Conservation (phyloP, 108 stramenopile genomes). For the Fragilaria crotonensis region DNA sequence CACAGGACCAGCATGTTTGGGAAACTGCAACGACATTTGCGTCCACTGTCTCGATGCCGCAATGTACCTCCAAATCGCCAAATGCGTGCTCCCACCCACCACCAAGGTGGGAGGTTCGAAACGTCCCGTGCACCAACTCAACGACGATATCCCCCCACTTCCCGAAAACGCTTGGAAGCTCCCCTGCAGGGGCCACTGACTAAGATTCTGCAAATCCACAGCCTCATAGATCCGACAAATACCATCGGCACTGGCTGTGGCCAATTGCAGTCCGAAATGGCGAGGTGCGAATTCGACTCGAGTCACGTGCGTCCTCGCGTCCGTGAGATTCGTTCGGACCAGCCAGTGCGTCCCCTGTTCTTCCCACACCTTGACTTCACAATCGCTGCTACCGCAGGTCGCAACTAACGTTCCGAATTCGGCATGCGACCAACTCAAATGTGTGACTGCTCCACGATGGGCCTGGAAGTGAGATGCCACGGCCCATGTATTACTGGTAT, state of each 20-base stretch:
- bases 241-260: conserved; percentile 86
- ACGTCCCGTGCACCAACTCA: conserved; percentile 85
- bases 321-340: conserved; percentile 64
- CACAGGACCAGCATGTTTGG: conserved; percentile 20
- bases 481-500: conserved; percentile 21
- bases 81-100: conserved; percentile 51
- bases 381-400: conserved; percentile 77
- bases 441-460: conserved; percentile 74
- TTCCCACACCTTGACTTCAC: conserved; percentile 88
- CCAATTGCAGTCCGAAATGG: conserved; percentile 84
- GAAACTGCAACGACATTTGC: conserved; percentile 16
- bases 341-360: conserved; percentile 65
- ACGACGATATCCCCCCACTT: conserved; percentile 44
- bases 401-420: conserved; percentile 93
- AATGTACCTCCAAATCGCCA: conserved; percentile 57
- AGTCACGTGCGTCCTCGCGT: conserved; percentile 73
- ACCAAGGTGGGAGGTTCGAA: conserved; percentile 90
- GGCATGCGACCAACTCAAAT: conserved; percentile 90
- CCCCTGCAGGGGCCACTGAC: conserved; percentile 79
- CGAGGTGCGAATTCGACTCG: conserved; percentile 90
- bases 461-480: conserved; percentile 78
- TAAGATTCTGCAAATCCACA: conserved; percentile 85
- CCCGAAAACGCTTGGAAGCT: conserved; percentile 34
- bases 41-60: conserved; percentile 60
- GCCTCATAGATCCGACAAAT: conserved; percentile 85